Evolutionary conservation across 2,329 filamentous ascomycete species (phyloP).

Genomic region (Diaporthe capsici): DNA sequence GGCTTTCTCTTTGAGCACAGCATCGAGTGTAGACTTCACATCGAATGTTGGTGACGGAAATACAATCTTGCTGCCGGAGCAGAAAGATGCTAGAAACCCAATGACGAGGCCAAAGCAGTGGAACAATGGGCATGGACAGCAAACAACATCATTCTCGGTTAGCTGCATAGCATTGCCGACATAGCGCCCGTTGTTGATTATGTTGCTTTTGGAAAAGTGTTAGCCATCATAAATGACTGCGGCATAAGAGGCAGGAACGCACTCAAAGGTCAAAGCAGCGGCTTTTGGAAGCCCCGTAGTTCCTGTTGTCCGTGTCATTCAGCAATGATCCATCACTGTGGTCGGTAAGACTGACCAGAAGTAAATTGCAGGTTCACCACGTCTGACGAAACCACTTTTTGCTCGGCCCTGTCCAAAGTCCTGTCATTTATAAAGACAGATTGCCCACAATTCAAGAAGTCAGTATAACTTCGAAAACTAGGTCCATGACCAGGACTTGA

Average conservation of each 20-base stretch:
- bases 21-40: neutral
- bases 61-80: neutral
- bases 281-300: neutral
- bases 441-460: neutral
- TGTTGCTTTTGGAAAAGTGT: neutral
- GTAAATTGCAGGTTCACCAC: neutral
- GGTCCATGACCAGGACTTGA: neutral
- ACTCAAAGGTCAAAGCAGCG: neutral
- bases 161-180: constrained; percentile 77
- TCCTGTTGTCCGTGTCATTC: neutral
- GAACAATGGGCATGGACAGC: constrained; percentile 75
- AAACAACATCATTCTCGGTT: constrained; percentile 72
- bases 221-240: neutral
- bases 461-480: neutral
- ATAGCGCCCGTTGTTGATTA: neutral
- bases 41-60: neutral
- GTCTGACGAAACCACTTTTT: neutral
- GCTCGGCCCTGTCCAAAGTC: neutral
- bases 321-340: neutral
- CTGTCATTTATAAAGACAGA: neutral
- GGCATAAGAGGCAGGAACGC: neutral
- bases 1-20: neutral
- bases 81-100: constrained; percentile 74
- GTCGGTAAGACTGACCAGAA: neutral
- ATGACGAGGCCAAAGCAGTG: constrained; percentile 80